Conservation (phyloP, 2,329 filamentous ascomycete species). For the Colletotrichum noveboracense region DNA sequence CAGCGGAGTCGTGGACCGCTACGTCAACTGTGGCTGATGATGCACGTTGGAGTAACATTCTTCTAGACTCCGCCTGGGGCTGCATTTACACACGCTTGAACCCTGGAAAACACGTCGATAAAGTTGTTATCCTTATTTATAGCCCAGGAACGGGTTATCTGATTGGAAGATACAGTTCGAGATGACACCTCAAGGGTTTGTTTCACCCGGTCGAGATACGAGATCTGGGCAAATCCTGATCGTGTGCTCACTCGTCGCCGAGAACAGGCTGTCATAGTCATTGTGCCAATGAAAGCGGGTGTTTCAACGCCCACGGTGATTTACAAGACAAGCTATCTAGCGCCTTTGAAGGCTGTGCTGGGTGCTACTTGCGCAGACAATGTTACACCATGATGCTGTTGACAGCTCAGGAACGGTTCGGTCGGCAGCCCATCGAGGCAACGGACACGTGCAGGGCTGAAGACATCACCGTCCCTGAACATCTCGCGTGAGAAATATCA, state of each 20-base stretch:
- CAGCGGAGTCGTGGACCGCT: slow-evolving; percentile 4
- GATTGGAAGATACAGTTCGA: slow-evolving; percentile 1
- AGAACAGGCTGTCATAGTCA: not conserved
- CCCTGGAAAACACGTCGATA: not conserved
- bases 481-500: not conserved
- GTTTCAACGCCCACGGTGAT: not conserved
- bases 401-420: not conserved
- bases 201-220: not conserved
- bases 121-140: slow-evolving; percentile 2
- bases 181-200: not conserved
- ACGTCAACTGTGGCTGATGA: slow-evolving; percentile 19
- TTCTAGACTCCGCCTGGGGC: not conserved
- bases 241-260: not conserved
- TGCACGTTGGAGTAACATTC: not conserved
- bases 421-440: not conserved
- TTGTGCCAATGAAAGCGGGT: not conserved
- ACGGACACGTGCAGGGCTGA: not conserved
- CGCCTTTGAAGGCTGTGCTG: not conserved
- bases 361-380: not conserved
- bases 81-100: not conserved
- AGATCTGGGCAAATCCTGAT: slow-evolving; percentile 1
- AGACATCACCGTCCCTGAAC: not conserved
- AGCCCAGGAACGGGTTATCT: not conserved
- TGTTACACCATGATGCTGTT: not conserved
- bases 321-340: not conserved